Evolutionary conservation across 2,329 filamentous ascomycete genomes (phyloP), one percentile per base, ranked within the genome.

Genomic region (Monilinia polystroma): DNA sequence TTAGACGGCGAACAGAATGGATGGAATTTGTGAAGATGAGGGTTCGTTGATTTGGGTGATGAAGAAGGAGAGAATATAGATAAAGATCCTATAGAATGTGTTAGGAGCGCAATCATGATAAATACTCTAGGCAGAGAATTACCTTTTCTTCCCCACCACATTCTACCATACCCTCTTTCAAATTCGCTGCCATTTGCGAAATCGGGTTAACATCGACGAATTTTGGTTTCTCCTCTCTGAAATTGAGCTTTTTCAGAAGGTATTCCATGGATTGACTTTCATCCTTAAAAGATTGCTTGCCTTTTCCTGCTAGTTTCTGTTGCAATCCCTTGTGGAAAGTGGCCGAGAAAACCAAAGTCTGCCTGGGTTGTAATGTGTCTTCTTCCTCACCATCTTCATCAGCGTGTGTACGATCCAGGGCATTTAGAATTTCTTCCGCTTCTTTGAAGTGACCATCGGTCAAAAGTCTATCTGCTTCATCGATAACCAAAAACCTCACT

Each of bases 21-120:
- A 99, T 97, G 55, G 93, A 97, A 80, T 99, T 99, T 38, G 93
- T 93, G 77, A 99, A 99, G 58, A 99, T 87, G 3, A 99, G 83
- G 0, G 92, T 93, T 43, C 93, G 90, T 49, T 89, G 85, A 58
- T 89, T 89, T 1, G 91, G 88, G 75, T 97, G 90, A 66, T 96
- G 87, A 2, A 97, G 84, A 0, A 98, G 83, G 11, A 97, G 82
- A 0, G 93, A 85, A 79, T 99, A 99, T 52, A 98, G 88, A 72
- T 94, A 98, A 12, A 99, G 86, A 77, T 99, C 95, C 85, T 91
- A 38, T 18, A 23, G 8, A 35, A 35, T 29, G 7, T 32, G 38
- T 74, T 66, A 77, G 74, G 68, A 67, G 71, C 60, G 45, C 32
- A 26, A 18, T 35, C 32, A 35, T 35, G 32, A 35, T 7, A 35